Conservation (phyloP, 257 asterid genomes). For the Ligustrum vulgare region DNA sequence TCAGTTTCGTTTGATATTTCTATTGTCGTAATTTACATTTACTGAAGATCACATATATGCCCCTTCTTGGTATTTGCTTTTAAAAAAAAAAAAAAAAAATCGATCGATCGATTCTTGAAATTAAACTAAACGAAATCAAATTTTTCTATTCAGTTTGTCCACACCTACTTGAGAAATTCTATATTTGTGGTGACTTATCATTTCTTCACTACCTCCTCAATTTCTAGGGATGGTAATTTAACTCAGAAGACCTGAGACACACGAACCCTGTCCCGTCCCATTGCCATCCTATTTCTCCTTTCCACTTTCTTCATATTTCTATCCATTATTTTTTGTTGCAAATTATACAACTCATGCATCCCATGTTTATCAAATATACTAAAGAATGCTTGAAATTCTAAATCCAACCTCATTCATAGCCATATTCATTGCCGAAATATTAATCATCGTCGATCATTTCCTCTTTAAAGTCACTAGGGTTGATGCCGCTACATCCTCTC, state of each 20-base stretch:
- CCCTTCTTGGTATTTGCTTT: too few relatives aligned
- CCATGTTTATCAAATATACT: constrained; percentile 86
- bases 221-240: not conserved
- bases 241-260: too few relatives aligned
- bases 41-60: too few relatives aligned
- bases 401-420: constrained; percentile 22
- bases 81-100: too few relatives aligned
- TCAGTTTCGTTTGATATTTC: too few relatives aligned
- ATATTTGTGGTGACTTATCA: constrained; percentile 67
- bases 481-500: too few relatives aligned
- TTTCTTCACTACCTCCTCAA: constrained; percentile 54
- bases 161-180: constrained; percentile 40
- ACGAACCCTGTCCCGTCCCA: too few relatives aligned
- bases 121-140: too few relatives aligned
- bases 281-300: not conserved
- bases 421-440: constrained; percentile 42
- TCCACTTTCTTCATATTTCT: constrained; percentile 42
- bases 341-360: constrained; percentile 56
- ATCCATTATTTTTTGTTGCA: constrained; percentile 54
- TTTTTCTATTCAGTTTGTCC: too few relatives aligned
- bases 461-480: constrained; percentile 41
- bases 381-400: constrained; percentile 59
- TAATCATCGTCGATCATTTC: constrained; percentile 59
- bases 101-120: too few relatives aligned
- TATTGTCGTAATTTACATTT: too few relatives aligned